phyloP scores from a whole-genome alignment of 805 yeast species.

The Debaryomyces tyrocola region DNA sequence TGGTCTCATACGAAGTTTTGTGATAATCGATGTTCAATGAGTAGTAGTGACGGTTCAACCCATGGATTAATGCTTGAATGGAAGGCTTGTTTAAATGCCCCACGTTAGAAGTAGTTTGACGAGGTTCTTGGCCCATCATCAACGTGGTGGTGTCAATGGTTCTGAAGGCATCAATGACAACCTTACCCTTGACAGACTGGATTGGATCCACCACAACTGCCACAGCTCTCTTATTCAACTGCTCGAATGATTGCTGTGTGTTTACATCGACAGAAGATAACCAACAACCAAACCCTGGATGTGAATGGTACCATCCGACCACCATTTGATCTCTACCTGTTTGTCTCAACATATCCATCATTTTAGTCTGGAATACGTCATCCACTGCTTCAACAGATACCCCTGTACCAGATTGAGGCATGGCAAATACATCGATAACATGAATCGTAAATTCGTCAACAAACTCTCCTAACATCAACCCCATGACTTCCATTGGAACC shows the following conservation, averaged over 20 bases:
- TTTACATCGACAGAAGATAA: constrained; percentile 94
- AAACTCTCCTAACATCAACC: constrained; percentile 96
- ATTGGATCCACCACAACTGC: constrained; percentile 99
- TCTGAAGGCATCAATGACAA: constrained; percentile 97
- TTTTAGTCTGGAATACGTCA: constrained; percentile 96
- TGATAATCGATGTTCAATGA: constrained; percentile 93
- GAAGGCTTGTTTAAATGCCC: constrained; percentile 96
- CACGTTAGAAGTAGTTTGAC: constrained; percentile 94
- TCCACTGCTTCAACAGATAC: constrained; percentile 99
- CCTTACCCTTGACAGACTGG: constrained; percentile 98
- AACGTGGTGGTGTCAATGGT: constrained; percentile 82
- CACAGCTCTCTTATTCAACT: constrained; percentile 90
- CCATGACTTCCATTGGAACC: constrained; percentile 85
- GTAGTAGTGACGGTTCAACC: constrained; percentile 94
- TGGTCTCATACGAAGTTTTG: constrained; percentile 88
- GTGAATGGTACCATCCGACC: constrained; percentile 99
- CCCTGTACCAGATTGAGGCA: constrained; percentile 99
- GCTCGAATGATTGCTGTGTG: constrained; percentile 97
- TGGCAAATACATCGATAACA: constrained; percentile 97
- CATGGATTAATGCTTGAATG: constrained; percentile 95
- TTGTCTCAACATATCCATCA: constrained; percentile 99
- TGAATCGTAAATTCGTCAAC: constrained; percentile 96
- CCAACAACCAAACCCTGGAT: constrained; percentile 99
- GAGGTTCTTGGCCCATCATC: constrained; percentile 96
- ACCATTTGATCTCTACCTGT: constrained; percentile 99